These are phyloP conservation scores for Colletotrichum chrysophilum DNA, from an alignment of 2,329 filamentous ascomycete genomes.

Conservation along the genomic window DNA sequence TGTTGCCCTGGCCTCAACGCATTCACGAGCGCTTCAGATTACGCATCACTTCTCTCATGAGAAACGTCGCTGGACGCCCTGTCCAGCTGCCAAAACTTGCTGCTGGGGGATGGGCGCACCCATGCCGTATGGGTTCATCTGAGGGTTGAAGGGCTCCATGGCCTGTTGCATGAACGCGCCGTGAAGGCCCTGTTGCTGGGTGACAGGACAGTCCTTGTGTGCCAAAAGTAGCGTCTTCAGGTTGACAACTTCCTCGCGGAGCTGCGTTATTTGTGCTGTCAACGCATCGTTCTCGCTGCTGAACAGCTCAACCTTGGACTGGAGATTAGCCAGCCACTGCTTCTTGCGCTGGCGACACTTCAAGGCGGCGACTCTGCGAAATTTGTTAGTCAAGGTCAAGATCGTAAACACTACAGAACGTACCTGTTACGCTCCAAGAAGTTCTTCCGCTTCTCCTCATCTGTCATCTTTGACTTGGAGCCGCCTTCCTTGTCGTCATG, in stretches of 20 bases:
- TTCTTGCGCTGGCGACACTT: slow-evolving; percentile 99
- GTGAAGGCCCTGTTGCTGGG: slow-evolving; percentile 81
- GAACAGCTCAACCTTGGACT: slow-evolving; percentile 93
- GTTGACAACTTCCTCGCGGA: slow-evolving; percentile 93
- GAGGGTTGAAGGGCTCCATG: slow-evolving; percentile 58
- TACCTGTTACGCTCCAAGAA: slow-evolving; percentile 97
- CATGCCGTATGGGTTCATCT: slow-evolving; percentile 67
- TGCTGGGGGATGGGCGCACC: slow-evolving; percentile 55
- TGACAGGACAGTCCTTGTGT: slow-evolving; percentile 95
- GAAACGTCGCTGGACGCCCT: slow-evolving; percentile 60
- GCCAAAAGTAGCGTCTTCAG: slow-evolving; percentile 91
- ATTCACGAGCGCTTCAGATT: not conserved
- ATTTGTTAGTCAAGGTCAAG: slow-evolving; percentile 25
- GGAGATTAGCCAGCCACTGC: slow-evolving; percentile 95
- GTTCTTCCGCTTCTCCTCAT: slow-evolving; percentile 98
- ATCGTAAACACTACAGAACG: slow-evolving; percentile 27
- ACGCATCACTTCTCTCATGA: slow-evolving; percentile 45
- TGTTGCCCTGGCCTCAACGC: not conserved
- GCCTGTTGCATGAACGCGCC: slow-evolving; percentile 60
- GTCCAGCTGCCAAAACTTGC: slow-evolving; percentile 58
- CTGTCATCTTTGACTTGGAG: slow-evolving; percentile 85
- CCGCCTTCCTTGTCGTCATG: slow-evolving; percentile 56
- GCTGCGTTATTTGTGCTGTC: slow-evolving; percentile 79
- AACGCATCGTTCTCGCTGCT: slow-evolving; percentile 90
- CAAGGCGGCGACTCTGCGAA: slow-evolving; percentile 82